A percentile compares a stretch with the other conserved stretches of the same genome.
Conservation (phyloP, 441 rosid species). For the Breynia disticha region DNA sequence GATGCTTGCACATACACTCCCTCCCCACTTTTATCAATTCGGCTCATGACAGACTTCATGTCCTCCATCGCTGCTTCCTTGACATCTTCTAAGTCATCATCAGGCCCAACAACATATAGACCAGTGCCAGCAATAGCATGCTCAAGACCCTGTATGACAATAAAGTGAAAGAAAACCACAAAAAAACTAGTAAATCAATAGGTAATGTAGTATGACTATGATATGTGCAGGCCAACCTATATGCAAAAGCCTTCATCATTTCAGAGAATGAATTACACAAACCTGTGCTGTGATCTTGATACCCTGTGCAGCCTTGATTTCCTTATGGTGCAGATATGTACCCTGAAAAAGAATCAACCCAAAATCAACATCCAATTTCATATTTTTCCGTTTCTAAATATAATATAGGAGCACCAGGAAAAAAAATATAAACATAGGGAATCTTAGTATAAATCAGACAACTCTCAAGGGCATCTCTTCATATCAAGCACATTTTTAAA, state of each 20-base stretch:
- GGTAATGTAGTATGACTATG: background rate
- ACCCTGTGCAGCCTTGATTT: slow-evolving; percentile 92
- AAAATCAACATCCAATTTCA: slow-evolving; percentile 1
- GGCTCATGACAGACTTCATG: slow-evolving; percentile 74
- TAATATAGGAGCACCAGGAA: no score
- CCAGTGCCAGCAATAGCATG: slow-evolving; percentile 94
- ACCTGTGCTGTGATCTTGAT: slow-evolving; percentile 96
- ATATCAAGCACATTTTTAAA: no score
- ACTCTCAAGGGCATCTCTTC: no score
- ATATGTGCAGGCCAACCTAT: no score
- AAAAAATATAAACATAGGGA: no score
- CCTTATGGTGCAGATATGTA: slow-evolving; percentile 74
- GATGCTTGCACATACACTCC: slow-evolving; percentile 97
- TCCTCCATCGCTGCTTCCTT: slow-evolving; percentile 69
- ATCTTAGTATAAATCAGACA: no score
- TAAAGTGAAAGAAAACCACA: slow-evolving; percentile 15
- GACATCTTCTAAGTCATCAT: slow-evolving; percentile 69
- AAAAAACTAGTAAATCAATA: background rate
- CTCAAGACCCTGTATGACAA: slow-evolving; percentile 66
- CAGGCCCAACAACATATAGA: slow-evolving; percentile 66
- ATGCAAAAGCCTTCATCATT: no score
- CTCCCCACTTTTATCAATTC: slow-evolving; percentile 80
- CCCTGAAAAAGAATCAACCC: slow-evolving; percentile 49
- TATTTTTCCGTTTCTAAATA: background rate
- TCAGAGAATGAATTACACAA: slow-evolving; percentile 8